Evolutionary conservation across 495 filamentous ascomycete genomes (phyloP), one percentile per base, ranked within the genome.

Genomic region (Aspergillus avenaceus): DNA sequence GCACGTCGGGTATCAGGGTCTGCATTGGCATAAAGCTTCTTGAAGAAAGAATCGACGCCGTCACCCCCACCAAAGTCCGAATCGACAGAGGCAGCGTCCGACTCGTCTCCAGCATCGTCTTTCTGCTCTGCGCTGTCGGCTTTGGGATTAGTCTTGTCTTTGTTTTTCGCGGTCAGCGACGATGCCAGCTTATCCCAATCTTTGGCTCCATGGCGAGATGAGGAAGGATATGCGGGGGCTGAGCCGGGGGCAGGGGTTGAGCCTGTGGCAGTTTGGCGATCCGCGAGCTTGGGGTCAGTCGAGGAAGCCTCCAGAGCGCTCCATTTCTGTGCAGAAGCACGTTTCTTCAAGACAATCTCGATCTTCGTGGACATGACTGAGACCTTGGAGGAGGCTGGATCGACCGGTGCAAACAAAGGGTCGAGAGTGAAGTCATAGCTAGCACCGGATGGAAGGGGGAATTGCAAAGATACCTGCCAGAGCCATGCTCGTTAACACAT

Each of bases 41-140:
- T 92, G 77, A 98, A 98, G 71, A 97, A 98, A 2, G 61, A 65
- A 53, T 93, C 87, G 3, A 88, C 86, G n/a, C 87, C 80, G 43
- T 88, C 84, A 4, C 76, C 81, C 13, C 81, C 82, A 16, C 84
- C 80, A 14, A 85, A 80, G 6, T 85, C 81, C 4, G 78, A 77
- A 24, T 80, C 77, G 8, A 71, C 69, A 3, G 71, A 71, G 21
- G 73, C 73, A 3, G 66, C 77, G 7, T 80, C 75, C 4, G 66
- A 72, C 0, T 67, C 63, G 9, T 58, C 69, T 31, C 56, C 70
- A 8, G 58, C 55, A 4, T 54, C 65, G 5, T 63, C 59, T 60
- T 59, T 16, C 58, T 54, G 2, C 58, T 58, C 12, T 50, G n/a
- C n/a, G n/a, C n/a, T 50, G 9, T 52, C 53, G 1, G 45, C 45